Base-by-base conservation (phyloP, 352 stramenopile genomes). In the Globisporangium carolinianum region DNA sequence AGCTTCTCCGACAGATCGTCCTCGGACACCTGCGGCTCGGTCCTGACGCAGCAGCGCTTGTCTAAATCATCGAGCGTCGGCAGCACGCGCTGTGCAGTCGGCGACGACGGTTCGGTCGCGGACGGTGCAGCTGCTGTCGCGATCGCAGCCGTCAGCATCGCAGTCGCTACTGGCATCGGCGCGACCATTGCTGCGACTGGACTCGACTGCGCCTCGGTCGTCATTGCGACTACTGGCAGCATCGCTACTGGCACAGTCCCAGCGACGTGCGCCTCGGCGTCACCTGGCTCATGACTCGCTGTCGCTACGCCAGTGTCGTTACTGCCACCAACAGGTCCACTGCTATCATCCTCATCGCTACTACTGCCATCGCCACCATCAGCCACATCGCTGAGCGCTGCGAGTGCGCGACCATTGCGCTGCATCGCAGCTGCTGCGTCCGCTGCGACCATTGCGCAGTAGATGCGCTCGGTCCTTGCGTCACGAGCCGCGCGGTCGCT, bases 1-100 rank as follows among this genome's bases (percentile, higher is more conserved):
- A 89, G 76, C 63, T 87, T 86, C 55, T 86, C 71, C 32, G 62
- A 75, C 39, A 89, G 65, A 24, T 85, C 76, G 36, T 89, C 76
- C 47, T 86, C 76, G 37, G 53, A 58, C n/a, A 58, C 65, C n/a
- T 84, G 60, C 18, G 57, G 62, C 49, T 73, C 51, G 7, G 39
- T 43, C 24, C 24, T 32, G 24, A 32, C 24, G 24, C 24, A 32
- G 24, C 24, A 32, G 24, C 24, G 2, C 24, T 32, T 32, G 24
- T 32, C 24, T 3, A 32, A 32, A 32, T 32, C 24, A 32, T 32
- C 24, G 24, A 32, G 2, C 24, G 3, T 32, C 24, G 24, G 24
- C 24, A 32, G 24, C 24, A 32, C 24, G 24, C 24, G 24, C 24
- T 32, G 24, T 3, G 24, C 24, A 32, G 24, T 32, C 24, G 24